A percentile compares a stretch with the other conserved stretches of the same genome.
Evolutionary conservation across 2,329 filamentous ascomycete species (phyloP).

Genomic region (Aschersonia sp.): DNA sequence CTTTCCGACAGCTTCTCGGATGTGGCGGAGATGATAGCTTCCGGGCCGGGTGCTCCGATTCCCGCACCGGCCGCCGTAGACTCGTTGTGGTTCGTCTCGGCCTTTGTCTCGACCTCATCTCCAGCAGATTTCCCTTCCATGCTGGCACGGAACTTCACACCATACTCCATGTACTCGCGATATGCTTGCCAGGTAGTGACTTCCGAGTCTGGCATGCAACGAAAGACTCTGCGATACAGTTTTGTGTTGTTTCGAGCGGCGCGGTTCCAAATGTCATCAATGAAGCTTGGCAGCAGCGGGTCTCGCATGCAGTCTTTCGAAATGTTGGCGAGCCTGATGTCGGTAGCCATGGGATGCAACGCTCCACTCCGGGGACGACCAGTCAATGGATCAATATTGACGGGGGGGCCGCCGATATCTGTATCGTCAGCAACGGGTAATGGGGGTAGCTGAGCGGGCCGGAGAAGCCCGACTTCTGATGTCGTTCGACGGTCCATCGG

Average conservation of each 20-base stretch:
- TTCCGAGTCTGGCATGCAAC: conserved; percentile 92
- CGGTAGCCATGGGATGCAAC: conserved; percentile 42
- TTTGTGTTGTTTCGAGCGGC: conserved; percentile 92
- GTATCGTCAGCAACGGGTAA: conserved; percentile 61
- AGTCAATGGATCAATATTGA: conserved; percentile 33
- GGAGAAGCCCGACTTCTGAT: conserved; percentile 51
- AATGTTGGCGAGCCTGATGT: conserved; percentile 60
- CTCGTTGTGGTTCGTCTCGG: conserved; percentile 15
- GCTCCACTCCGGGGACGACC: conserved; percentile 29
- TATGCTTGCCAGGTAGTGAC: conserved; percentile 91
- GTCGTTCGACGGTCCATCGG: conserved; percentile 44
- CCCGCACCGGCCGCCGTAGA: conserved; percentile 23
- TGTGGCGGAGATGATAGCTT: conserved; percentile 19
- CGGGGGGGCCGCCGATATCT: conserved; percentile 65
- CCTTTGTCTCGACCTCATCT: conserved; percentile 35
- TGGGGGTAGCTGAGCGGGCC: conserved; percentile 54
- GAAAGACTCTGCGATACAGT: conserved; percentile 83
- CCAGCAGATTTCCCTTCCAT: conserved; percentile 38
- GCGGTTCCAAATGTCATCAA: conserved; percentile 74
- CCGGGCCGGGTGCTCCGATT: conserved; percentile 26
- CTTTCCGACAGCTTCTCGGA: conserved; percentile 15
- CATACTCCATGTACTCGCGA: conserved; percentile 66
- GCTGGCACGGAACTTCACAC: conserved; percentile 58
- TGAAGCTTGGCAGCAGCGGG: conserved; percentile 68
- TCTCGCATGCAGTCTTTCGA: conserved; percentile 91